Evolutionary conservation across 495 filamentous ascomycete genomes (phyloP), one percentile per base, ranked within the genome.

Genomic region (Oidiodendron maius): DNA sequence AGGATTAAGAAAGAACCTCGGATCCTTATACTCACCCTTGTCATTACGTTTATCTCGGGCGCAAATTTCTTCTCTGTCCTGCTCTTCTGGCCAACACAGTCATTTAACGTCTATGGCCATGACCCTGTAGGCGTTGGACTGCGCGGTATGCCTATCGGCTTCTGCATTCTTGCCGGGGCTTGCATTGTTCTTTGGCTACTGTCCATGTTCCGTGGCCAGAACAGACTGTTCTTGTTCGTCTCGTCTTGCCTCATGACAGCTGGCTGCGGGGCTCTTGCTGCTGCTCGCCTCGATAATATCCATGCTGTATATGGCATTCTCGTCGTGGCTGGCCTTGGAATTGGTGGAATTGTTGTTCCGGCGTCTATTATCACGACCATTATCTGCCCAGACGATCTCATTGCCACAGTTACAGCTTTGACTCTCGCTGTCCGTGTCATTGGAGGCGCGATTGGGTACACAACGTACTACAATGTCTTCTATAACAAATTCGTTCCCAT

Each of bases 381-480:
- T 56, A 84, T 87, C 53, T 86, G 83, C 52, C 81, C 82, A 3
- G 78, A 81, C 61, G 84, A 88, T 42, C 66, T 87, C 1, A 86
- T 89, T 55, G 84, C 84, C 34, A 89, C 84, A 16, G 76, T 89
- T 40, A 79, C 83, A 10, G 80, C 81, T 20, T 64, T 87, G 4
- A 84, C 84, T 15, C 84, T 87, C 17, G 84, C 84, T 13, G 84
- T 26, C 83, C 82, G 84, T 37, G 81, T 86, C 41, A 72, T 87
- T 32, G 35, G 35, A 6, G 26, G 84, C 28, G 69, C 77, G 25
- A 78, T 89, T 45, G 84, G 84, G 36, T 89, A 87, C 60, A 76
- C 75, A 18, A 75, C 82, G 49, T 89, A 89, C 72, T 88, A 81
- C 73, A 89, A 87, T 59, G 72, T 89, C 55, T 89, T 86, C 66